phyloP scores from a whole-genome alignment of 805 yeast genomes.

The Ogataea nakhonphanomensis region DNA sequence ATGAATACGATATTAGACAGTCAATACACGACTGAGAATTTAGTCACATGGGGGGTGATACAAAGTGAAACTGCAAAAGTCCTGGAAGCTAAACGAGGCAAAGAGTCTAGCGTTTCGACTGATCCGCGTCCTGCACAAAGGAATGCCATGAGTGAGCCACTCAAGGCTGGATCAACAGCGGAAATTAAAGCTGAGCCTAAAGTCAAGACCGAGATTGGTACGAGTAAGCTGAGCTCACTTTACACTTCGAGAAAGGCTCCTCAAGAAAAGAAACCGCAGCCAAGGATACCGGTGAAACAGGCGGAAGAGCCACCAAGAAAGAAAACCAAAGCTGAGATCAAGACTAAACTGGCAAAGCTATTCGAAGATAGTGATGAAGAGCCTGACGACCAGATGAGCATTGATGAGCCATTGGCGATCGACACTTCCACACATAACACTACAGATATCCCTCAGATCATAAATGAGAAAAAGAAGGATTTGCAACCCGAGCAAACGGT shows the following conservation, averaged over 20 bases:
- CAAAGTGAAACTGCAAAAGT: conserved; percentile 16
- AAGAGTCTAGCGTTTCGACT: neutral
- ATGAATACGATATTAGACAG: conserved; percentile 12
- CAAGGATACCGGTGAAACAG: conserved; percentile 9
- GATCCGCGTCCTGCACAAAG: conserved; percentile 18
- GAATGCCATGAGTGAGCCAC: conserved; percentile 19
- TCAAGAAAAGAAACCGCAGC: neutral
- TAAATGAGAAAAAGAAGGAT: conserved; percentile 1
- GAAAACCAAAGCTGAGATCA: conserved; percentile 19
- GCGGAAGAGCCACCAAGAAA: conserved; percentile 13
- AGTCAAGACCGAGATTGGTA: conserved; percentile 1
- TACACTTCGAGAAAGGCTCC: conserved; percentile 12
- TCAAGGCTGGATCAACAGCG: conserved; percentile 1
- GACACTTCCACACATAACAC: conserved; percentile 1
- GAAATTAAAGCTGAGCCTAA: conserved; percentile 5
- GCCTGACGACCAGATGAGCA: neutral
- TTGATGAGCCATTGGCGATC: conserved; percentile 4
- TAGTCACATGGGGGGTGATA: conserved; percentile 26
- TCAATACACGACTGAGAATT: conserved; percentile 18
- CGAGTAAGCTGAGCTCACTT: conserved; percentile 8
- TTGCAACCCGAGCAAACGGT: conserved; percentile 11
- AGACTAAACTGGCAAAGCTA: conserved; percentile 18
- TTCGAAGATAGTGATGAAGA: conserved; percentile 24
- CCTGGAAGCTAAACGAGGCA: conserved; percentile 1
- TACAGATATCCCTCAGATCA: neutral